A percentile compares a stretch with the other conserved stretches of the same genome.
Evolutionary conservation across 2,329 filamentous ascomycete genomes (phyloP).

Genomic region (Phialophora tarda): DNA sequence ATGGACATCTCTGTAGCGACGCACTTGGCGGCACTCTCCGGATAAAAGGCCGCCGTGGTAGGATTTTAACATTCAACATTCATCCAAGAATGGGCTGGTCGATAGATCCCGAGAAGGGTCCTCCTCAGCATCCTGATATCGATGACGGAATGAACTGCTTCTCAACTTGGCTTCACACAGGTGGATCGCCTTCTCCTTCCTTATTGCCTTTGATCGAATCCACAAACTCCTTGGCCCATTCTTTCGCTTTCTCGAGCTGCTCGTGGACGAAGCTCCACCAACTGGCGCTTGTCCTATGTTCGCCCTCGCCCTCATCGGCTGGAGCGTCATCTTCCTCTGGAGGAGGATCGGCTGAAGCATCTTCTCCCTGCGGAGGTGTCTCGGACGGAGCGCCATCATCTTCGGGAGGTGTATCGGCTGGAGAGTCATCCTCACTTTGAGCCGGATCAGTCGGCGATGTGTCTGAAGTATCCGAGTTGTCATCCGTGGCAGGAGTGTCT

Average conservation of each 20-base stretch:
- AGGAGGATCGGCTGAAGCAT: not conserved
- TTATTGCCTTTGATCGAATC: conserved; percentile 39
- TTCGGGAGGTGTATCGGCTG: not conserved
- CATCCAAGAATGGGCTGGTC: not conserved
- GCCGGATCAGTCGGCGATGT: not conserved
- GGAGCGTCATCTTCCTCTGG: not conserved
- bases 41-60: no score
- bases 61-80: not conserved
- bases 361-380: not conserved
- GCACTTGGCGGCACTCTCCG: not conserved
- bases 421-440: not conserved
- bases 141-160: not conserved
- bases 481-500: not conserved
- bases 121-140: not conserved
- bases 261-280: conserved; percentile 40
- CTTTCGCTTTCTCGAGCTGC: conserved; percentile 39
- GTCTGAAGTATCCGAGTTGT: not conserved
- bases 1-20: not conserved
- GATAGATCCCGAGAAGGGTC: not conserved
- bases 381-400: conserved; percentile 10
- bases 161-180: conserved; percentile 17
- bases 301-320: conserved; percentile 10
- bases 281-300: conserved; percentile 22
- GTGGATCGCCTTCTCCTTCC: conserved; percentile 26
- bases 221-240: conserved; percentile 39